Evolutionary conservation across 345 rosid genomes (phyloP).

Genomic region (Murraya koenigii): DNA sequence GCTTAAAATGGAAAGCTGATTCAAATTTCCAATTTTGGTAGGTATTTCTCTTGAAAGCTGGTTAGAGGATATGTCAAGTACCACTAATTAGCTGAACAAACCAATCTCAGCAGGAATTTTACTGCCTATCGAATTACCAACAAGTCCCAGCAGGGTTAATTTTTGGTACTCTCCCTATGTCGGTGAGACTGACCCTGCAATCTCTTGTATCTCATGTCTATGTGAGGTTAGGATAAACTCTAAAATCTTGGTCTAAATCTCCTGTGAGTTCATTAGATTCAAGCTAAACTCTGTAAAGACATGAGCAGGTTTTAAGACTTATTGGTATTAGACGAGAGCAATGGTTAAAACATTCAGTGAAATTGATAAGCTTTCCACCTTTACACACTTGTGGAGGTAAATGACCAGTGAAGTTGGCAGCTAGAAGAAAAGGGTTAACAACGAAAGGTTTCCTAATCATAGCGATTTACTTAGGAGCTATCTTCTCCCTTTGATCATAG

Average conservation of each 20-base stretch:
- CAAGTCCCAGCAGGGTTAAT: slow-evolving; percentile 10
- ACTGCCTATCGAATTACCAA: slow-evolving; percentile 21
- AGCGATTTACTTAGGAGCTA: too few relatives aligned
- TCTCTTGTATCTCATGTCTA: slow-evolving; percentile 32
- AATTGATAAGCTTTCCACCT: slow-evolving; percentile 22
- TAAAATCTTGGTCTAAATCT: slow-evolving; percentile 16
- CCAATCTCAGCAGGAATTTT: slow-evolving; percentile 23
- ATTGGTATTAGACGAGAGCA: slow-evolving; percentile 27
- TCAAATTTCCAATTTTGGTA: slow-evolving; percentile 18
- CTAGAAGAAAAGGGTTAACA: slow-evolving; percentile 15
- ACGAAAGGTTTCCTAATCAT: slow-evolving; percentile 20
- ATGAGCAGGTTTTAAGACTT: slow-evolving; percentile 24
- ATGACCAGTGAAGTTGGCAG: slow-evolving; percentile 24
- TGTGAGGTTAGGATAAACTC: slow-evolving; percentile 32
- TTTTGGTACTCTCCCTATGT: slow-evolving; percentile 29
- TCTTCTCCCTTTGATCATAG: too few relatives aligned
- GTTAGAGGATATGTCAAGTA: slow-evolving; percentile 25
- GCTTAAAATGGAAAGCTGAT: slow-evolving; percentile 2
- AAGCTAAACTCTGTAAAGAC: slow-evolving; percentile 28
- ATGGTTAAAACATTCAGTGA: slow-evolving; percentile 24
- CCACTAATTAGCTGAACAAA: slow-evolving; percentile 13
- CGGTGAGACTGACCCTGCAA: slow-evolving; percentile 26
- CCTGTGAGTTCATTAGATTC: slow-evolving; percentile 31
- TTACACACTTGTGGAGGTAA: slow-evolving; percentile 24
- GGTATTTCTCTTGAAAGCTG: slow-evolving; percentile 26